Evolutionary conservation across 805 yeast genomes (phyloP), one percentile per base, ranked within the genome.

Genomic region (Yamadazyma takamatsuzukensis): DNA sequence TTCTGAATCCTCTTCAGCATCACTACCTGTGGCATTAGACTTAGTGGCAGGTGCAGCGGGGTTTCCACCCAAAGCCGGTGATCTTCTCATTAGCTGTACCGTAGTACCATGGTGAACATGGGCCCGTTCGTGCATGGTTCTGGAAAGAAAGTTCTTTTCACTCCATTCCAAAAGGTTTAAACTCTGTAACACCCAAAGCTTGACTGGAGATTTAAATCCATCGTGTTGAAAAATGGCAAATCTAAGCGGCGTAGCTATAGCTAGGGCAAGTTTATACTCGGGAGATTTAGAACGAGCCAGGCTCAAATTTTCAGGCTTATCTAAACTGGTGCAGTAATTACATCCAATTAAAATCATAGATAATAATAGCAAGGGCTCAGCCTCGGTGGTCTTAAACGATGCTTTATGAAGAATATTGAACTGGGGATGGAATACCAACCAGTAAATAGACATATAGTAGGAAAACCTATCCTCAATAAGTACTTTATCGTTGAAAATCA

Each of bases 71-170:
- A 86, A 56, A 1, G 83, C 73, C 1, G 94, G 86, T 0, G 86
- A 76, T 45, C 95, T 66, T 44, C 94, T 62, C 30, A 86, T 59
- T 26, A 86, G 59, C 54, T 86, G 95, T 25, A 85, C 78, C 0
- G 89, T 78, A 0, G 95, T 82, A 4, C 93, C 95, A 54, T 86
- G 96, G 51, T 87, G 95, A 14, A 87, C 61, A 54, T 82, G 90
- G 0, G 86, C 83, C 29, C 96, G 59, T 57, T 86, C 96, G 52
- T 86, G 96, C 46, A 83, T 56, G 25, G 62, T 60, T 45, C 96
- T 62, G 27, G 75, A 72, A 0, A 86, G 66, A 44, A 82, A 78
- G 39, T 81, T 72, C 59, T 86, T 83, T 52, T 86, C 96, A 49
- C 77, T 80, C 59, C 80, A 78, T 49, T 86, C 95, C n/a, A 87